phyloP scores from a whole-genome alignment of 2,329 filamentous ascomycete species.

The Beauveria medogensis region DNA sequence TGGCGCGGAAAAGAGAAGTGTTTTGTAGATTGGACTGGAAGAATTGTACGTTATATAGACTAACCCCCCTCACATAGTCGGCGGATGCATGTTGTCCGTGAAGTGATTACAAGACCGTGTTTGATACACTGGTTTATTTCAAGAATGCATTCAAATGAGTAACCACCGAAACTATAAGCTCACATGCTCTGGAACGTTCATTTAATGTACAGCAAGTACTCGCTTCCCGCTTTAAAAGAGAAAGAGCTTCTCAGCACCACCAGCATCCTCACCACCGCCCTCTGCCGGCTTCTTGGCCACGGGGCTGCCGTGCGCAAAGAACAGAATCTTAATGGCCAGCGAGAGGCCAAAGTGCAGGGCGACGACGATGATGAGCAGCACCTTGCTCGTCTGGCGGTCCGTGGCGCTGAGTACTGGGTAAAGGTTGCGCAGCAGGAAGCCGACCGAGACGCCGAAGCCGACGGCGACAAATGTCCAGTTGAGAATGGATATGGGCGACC shows the following conservation, averaged over 20 bases:
- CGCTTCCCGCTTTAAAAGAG: neutral
- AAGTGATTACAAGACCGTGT: neutral
- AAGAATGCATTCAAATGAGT: neutral
- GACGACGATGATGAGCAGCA: conserved; percentile 76
- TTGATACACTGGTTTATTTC: neutral
- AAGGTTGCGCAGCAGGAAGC: conserved; percentile 77
- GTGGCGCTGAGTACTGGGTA: conserved; percentile 90
- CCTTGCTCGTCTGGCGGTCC: conserved; percentile 84
- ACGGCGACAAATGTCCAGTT: conserved; percentile 92
- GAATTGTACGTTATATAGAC: neutral
- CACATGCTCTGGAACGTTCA: neutral
- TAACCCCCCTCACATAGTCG: neutral
- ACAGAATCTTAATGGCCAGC: conserved; percentile 90
- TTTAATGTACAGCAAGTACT: neutral
- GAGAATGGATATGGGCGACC: conserved; percentile 75
- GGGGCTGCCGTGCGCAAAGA: conserved; percentile 74
- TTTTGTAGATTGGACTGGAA: neutral
- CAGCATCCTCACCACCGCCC: conserved; percentile 4
- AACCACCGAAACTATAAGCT: neutral
- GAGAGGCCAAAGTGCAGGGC: conserved; percentile 81
- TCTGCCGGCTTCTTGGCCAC: conserved; percentile 33
- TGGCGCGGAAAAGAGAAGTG: too few species aligned
- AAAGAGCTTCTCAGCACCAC: conserved; percentile 16
- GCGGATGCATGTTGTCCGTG: neutral
- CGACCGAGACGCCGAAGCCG: conserved; percentile 73